Evolutionary conservation across 257 asterid genomes (phyloP).

Genomic region (Nicotiana noctiflora): DNA sequence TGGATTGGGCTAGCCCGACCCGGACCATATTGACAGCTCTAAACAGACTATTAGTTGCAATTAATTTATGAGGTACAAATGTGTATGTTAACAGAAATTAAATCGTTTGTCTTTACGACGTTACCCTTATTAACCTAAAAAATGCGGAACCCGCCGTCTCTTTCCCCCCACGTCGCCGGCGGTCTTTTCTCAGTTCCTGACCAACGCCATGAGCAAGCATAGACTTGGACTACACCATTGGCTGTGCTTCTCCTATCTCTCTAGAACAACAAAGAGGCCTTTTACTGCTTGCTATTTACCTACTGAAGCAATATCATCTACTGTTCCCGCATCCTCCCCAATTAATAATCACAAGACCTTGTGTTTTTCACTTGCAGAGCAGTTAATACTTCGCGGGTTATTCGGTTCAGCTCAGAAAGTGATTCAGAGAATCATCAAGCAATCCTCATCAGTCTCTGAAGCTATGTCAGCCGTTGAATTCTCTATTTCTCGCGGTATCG

Average conservation of each 20-base stretch:
- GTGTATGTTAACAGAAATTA: no score
- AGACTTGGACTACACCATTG: conserved; percentile 6
- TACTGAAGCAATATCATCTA: conserved; percentile 22
- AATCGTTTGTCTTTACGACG: no score
- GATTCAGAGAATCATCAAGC: conserved; percentile 35
- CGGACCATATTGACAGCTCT: no score
- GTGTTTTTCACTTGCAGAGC: conserved; percentile 33
- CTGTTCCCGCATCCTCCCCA: conserved; percentile 14
- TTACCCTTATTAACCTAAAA: no score
- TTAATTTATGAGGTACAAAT: no score
- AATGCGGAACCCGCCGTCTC: no score
- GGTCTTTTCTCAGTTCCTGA: no score
- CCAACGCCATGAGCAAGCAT: conserved; percentile 23
- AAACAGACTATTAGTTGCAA: no score
- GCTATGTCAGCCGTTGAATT: conserved; percentile 33
- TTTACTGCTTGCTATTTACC: conserved; percentile 42
- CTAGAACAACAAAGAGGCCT: conserved; percentile 11
- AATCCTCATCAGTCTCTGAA: conserved; percentile 30
- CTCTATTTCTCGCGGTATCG: conserved; percentile 34
- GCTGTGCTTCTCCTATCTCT: not conserved
- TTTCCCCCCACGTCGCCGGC: no score
- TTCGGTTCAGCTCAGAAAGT: conserved; percentile 36
- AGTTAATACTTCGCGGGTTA: conserved; percentile 39
- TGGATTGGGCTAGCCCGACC: no score
- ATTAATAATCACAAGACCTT: conserved; percentile 19